Conservation (phyloP, 768 basidiomycete genomes). For the Chalciporus sphaerocephalus region DNA sequence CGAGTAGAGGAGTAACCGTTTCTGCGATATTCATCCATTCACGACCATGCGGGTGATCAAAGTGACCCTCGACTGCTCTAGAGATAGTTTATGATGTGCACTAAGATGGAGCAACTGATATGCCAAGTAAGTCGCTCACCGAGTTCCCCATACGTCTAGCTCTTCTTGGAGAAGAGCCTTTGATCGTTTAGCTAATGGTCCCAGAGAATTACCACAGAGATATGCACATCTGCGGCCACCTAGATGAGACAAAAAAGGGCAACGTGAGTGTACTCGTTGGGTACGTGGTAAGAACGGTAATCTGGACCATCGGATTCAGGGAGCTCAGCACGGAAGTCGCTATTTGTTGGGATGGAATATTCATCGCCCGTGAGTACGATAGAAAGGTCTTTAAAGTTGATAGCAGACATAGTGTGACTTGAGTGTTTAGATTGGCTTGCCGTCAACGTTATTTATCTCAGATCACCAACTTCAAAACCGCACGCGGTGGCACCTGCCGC, state of each 20-base stretch:
- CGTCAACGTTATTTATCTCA: no score
- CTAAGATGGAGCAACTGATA: conserved; percentile 7
- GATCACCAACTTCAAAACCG: no score
- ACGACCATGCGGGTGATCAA: conserved; percentile 77
- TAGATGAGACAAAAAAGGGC: conserved; percentile 16
- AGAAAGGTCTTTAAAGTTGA: conserved; percentile 17
- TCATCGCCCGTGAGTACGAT: conserved; percentile 44
- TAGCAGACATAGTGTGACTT: conserved; percentile 11
- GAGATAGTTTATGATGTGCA: conserved; percentile 4
- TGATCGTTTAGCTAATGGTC: conserved; percentile 73
- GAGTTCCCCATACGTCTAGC: conserved; percentile 74
- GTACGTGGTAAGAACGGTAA: conserved; percentile 1
- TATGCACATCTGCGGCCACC: conserved; percentile 65
- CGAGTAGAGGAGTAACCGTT: conserved; percentile 66
- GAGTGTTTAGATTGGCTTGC: conserved; percentile 3
- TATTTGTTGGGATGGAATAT: conserved; percentile 56
- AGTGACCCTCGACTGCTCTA: conserved; percentile 88
- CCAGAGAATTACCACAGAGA: conserved; percentile 94
- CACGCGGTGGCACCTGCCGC: no score
- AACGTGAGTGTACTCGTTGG: conserved; percentile 10
- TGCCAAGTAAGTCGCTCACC: conserved; percentile 37
- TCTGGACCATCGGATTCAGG: conserved; percentile 37
- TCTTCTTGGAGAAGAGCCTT: conserved; percentile 75
- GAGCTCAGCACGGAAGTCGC: conserved; percentile 41
- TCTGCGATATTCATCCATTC: conserved; percentile 81